Evolutionary conservation across 176 grass and related monocot genomes (phyloP).

Genomic region (Secale cereale): DNA sequence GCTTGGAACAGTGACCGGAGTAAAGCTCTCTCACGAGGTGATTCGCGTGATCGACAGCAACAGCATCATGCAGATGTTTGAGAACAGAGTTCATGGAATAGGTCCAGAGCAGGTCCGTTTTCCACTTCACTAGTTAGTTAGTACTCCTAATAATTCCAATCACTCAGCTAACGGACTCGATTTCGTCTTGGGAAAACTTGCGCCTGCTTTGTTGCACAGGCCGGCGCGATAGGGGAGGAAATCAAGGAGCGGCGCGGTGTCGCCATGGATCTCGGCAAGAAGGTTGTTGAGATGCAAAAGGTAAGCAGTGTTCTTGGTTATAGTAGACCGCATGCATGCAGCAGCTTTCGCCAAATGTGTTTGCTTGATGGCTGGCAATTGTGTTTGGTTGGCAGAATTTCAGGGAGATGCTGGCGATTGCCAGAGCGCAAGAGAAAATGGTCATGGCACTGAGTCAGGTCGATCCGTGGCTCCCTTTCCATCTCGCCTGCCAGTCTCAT

Average conservation of each 20-base stretch:
- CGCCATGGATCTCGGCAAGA: conserved; percentile 82
- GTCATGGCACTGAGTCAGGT: conserved; percentile 36
- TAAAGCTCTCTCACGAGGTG: conserved; percentile 52
- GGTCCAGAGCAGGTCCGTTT: conserved; percentile 64
- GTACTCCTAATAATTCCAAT: background rate
- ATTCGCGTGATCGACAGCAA: conserved; percentile 69
- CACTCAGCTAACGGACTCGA: background rate
- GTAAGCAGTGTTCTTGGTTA: conserved; percentile 17
- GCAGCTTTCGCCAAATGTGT: background rate
- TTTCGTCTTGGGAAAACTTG: background rate
- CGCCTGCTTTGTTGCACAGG: conserved; percentile 23
- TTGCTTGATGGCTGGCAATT: background rate
- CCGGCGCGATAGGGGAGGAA: conserved; percentile 49
- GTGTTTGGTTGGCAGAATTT: conserved; percentile 42
- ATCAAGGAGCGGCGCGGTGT: conserved; percentile 78
- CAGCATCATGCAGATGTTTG: conserved; percentile 70
- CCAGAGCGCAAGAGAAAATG: conserved; percentile 48
- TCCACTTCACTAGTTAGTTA: background rate
- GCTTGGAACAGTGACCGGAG: conserved; percentile 52
- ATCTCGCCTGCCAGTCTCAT: background rate
- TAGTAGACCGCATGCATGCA: background rate
- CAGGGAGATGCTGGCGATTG: conserved; percentile 38
- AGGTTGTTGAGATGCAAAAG: conserved; percentile 61
- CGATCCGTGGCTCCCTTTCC: too few relatives aligned
- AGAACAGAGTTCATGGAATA: conserved; percentile 66